Conservation (phyloP, 176 grass and related monocot genomes). For the Triticum dicoccoides region DNA sequence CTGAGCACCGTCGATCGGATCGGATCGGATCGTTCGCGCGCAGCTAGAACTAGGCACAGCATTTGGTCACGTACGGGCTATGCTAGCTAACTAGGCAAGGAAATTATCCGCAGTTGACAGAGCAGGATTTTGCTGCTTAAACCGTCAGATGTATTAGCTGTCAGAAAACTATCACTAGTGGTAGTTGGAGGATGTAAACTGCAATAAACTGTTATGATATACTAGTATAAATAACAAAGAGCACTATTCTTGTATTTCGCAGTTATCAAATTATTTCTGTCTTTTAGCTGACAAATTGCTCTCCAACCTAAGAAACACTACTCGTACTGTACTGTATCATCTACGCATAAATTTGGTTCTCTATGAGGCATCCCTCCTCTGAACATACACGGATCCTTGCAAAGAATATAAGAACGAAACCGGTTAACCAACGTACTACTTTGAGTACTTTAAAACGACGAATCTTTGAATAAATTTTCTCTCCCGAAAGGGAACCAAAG, state of each 20-base stretch:
- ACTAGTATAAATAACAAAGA: not conserved
- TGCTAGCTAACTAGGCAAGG: too few species aligned
- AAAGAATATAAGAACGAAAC: too few species aligned
- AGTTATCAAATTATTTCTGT: not conserved
- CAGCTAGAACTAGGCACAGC: not conserved
- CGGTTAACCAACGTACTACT: too few species aligned
- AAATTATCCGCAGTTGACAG: not conserved
- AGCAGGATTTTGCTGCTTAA: not conserved
- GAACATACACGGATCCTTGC: not conserved
- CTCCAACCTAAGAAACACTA: not conserved
- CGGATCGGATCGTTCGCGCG: not conserved
- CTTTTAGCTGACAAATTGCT: not conserved
- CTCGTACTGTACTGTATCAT: too few species aligned
- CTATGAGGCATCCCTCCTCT: not conserved
- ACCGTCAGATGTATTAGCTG: not conserved
- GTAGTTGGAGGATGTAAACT: not conserved
- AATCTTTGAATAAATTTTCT: not conserved
- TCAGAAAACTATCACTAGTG: not conserved
- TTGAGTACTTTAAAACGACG: not conserved
- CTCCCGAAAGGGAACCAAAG: not conserved
- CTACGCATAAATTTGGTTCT: too few species aligned
- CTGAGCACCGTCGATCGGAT: slow-evolving; percentile 17
- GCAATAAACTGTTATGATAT: not conserved
- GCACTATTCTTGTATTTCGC: not conserved
- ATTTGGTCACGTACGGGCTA: not conserved